Percentiles rank a stretch among this genome's conserved stretches.
Conservation (phyloP, 2,329 filamentous ascomycete species). For the Colletotrichum graminicola region DNA sequence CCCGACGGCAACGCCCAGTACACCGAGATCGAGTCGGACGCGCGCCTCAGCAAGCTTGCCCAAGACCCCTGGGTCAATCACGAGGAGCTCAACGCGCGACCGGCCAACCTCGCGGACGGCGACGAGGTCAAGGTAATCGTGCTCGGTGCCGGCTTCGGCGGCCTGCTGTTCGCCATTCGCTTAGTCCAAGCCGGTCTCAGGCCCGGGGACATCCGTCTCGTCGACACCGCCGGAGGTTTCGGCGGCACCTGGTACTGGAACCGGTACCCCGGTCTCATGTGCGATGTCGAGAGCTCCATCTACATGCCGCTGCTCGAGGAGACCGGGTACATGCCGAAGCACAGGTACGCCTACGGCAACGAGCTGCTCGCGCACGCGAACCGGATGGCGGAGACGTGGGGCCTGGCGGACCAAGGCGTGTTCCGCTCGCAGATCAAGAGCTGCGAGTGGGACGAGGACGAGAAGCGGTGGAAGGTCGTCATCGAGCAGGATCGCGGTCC, state of each 20-base stretch:
- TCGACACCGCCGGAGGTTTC: slow-evolving; percentile 58
- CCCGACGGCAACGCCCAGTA: slow-evolving; percentile 52
- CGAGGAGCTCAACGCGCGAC: slow-evolving; percentile 47
- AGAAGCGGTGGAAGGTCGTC: slow-evolving; percentile 44
- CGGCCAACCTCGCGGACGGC: slow-evolving; percentile 46
- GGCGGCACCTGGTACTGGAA: slow-evolving; percentile 68
- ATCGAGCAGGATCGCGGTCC: slow-evolving; percentile 47
- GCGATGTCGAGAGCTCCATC: slow-evolving; percentile 70
- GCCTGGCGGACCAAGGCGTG: slow-evolving; percentile 51
- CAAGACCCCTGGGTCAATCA: slow-evolving; percentile 54
- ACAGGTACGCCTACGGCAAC: slow-evolving; percentile 58
- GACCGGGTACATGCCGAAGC: slow-evolving; percentile 68
- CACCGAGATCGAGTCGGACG: slow-evolving; percentile 46
- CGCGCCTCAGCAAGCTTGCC: slow-evolving; percentile 45
- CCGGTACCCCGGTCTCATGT: slow-evolving; percentile 63
- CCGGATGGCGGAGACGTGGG: slow-evolving; percentile 57
- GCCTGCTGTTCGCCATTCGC: slow-evolving; percentile 49
- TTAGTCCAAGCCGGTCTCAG: slow-evolving; percentile 45
- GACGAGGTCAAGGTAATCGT: slow-evolving; percentile 49
- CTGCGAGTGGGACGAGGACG: slow-evolving; percentile 61
- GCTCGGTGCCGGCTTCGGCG: slow-evolving; percentile 53
- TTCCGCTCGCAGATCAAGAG: slow-evolving; percentile 58
- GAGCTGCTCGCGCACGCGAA: slow-evolving; percentile 60
- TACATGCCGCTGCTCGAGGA: slow-evolving; percentile 73
- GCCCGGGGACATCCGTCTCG: slow-evolving; percentile 54